phyloP scores from a whole-genome alignment of 1,284 basidiomycete genomes.

The Microbotryum intermedium region DNA sequence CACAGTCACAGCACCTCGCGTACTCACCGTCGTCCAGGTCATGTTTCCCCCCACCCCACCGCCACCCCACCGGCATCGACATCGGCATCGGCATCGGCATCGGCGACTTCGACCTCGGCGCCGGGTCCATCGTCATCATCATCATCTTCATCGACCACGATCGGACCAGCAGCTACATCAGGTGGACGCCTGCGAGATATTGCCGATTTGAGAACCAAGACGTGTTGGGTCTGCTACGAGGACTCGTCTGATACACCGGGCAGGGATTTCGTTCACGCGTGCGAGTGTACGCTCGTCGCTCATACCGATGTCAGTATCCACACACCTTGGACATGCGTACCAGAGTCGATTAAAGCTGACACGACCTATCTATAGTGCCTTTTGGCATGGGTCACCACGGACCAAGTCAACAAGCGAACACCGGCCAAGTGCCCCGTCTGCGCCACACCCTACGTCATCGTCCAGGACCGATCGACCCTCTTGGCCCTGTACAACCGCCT shows the following conservation, averaged over 20 bases:
- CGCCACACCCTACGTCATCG: constrained; percentile 54
- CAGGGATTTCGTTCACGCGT: constrained; percentile 60
- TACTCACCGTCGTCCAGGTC: too few relatives aligned
- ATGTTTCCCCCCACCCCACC: too few relatives aligned
- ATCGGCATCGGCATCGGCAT: too few relatives aligned
- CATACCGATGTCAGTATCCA: constrained; percentile 47
- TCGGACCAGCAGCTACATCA: too few relatives aligned
- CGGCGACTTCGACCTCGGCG: too few relatives aligned
- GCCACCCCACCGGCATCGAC: too few relatives aligned
- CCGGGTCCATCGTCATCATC: too few relatives aligned
- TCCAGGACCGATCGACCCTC: constrained; percentile 51
- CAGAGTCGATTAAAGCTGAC: constrained; percentile 31
- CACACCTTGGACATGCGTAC: background rate
- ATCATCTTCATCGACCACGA: too few relatives aligned
- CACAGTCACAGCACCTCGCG: too few relatives aligned
- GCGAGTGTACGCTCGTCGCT: constrained; percentile 64
- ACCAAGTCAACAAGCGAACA: constrained; percentile 1
- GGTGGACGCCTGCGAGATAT: too few relatives aligned
- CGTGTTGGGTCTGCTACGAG: constrained; percentile 28
- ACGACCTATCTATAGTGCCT: constrained; percentile 43
- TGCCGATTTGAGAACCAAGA: background rate
- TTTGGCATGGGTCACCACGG: constrained; percentile 10
- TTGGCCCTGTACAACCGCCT: constrained; percentile 48
- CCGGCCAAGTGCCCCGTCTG: constrained; percentile 61
- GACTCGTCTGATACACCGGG: background rate